Base-by-base conservation (phyloP, 2,329 filamentous ascomycete genomes). In the Juglanconis oblonga region DNA sequence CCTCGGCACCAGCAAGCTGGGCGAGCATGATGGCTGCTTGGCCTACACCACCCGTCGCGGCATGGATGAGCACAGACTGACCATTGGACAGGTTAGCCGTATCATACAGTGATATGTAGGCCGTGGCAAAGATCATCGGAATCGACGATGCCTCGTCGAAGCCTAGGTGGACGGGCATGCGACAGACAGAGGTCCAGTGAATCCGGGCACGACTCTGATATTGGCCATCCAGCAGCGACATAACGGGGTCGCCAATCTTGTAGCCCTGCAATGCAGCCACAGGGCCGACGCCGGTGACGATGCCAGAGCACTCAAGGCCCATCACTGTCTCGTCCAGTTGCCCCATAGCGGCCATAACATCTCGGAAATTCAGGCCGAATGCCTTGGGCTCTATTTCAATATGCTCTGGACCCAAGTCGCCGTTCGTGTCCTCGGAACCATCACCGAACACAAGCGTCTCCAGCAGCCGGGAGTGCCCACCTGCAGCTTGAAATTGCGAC, bases 301-400 rank as follows among this genome's bases (percentile, higher is more conserved):
- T 50, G 6, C 69, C 69, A 1, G 69, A 64, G 29, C 66, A 65
- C 59, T 70, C 69, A 49, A 67, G 65, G 11, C 67, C 68, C 64
- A 69, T 48, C 2, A 40, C 67, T 14, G 62, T 59, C 32, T 59
- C 57, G 8, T 65, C 63, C 9, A 70, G 54, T 52, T 70, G 67
- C 24, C 59, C 62, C 52, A 55, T 58, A 33, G 57, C 58, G 17
- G 55, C 51, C 63, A 64, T 57, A 42, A 64, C 51, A 44, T 64
- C 62, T 14, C 53, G 47, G 59, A 57, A 62, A 47, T 64, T 64
- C 29, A 65, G 40, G 4, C 54, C 59, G 13, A 44, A 48, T 29
- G 63, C 59, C 32, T 57, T 52, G 45, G 52, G 40, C 32, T 62
- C 54, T 5, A 65, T 58, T 36, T 65, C 59, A 44, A 65, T 51